These are phyloP conservation scores for Stevia rebaudiana DNA, from an alignment of 140 eudicot genomes.

Conservation along the genomic window DNA sequence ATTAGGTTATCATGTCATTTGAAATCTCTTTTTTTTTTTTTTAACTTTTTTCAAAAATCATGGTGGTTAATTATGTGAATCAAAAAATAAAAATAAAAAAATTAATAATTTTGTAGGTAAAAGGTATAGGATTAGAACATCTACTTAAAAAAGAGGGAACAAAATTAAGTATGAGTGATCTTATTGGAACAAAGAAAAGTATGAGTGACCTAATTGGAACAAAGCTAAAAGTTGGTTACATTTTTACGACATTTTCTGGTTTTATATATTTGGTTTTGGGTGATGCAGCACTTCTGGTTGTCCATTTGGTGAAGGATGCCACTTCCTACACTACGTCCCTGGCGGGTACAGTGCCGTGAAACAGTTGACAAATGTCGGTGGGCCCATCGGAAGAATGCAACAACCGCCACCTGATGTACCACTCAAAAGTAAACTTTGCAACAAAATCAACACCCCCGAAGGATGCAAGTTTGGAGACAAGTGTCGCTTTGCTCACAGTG, in stretches of 20 bases:
- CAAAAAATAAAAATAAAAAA: too few relatives aligned
- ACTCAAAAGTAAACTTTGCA: constrained; percentile 56
- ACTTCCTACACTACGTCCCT: constrained; percentile 69
- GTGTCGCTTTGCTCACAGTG: constrained; percentile 68
- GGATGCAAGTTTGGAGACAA: constrained; percentile 79
- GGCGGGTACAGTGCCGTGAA: constrained; percentile 57
- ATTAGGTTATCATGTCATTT: too few relatives aligned
- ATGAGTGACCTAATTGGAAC: too few relatives aligned
- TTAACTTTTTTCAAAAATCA: too few relatives aligned
- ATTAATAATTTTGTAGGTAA: too few relatives aligned
- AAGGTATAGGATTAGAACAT: too few relatives aligned
- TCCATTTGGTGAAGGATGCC: constrained; percentile 73
- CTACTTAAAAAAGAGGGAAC: too few relatives aligned
- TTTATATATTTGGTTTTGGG: constrained; percentile 21
- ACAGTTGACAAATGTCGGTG: constrained; percentile 42
- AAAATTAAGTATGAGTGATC: too few relatives aligned
- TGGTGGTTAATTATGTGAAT: too few relatives aligned
- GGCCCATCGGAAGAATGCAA: constrained; percentile 43
- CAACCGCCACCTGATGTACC: constrained; percentile 42
- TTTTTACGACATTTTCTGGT: background rate
- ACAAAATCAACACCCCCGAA: constrained; percentile 61
- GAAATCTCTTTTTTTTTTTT: too few relatives aligned
- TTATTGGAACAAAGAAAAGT: too few relatives aligned
- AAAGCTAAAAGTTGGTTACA: too few relatives aligned
- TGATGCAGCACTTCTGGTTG: constrained; percentile 78